Evolutionary conservation across 192 early-diverging fungal genomes (phyloP), one percentile per base, ranked within the genome.

Genomic region (Podila horticola): DNA sequence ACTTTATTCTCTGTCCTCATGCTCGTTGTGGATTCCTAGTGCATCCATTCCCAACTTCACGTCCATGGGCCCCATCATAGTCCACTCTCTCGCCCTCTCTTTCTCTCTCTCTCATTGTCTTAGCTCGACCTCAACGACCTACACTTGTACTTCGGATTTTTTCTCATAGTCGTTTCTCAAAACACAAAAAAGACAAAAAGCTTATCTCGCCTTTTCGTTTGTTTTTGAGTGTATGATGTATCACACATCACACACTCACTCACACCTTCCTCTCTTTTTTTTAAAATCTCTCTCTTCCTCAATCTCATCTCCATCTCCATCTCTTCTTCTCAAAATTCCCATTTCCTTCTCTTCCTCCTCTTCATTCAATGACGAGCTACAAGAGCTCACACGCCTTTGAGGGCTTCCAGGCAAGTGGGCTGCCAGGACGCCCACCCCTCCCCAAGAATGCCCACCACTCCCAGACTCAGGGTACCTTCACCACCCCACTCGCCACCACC

Each of bases 301-400:
- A 17, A 55, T 26, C n/a, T 55, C 24, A 0, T 55, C 19, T 55
- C 6, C 52, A 55, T 61, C 5, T 24, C 59, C 30, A 28, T 61
- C 22, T 28, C 26, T 13, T 24, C 29, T 59, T 28, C 29, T 24
- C 13, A 15, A 26, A 36, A 36, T 10, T 28, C 22, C 24, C 29
- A 10, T 29, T 26, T 26, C 29, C 26, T 61, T 30, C 9, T 57
- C 33, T 31, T 58, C 22, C n/a, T 65, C 15, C 30, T 64, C n/a
- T 3, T 50, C 13, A 5, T 9, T 22, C 20, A 59, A 79, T 79
- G 76, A 68, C 76, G 29, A 79, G 76, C 76, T 79, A 63, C 61
- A 79, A 79, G 66, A 79, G 76, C 76, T 62, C 70, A 11, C 69
- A 79, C 58, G 66, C 70, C 20, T 79, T 79, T 64, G 76, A 79